Conservation (phyloP, 331 rosid species). For the Pyrus hybrid region DNA sequence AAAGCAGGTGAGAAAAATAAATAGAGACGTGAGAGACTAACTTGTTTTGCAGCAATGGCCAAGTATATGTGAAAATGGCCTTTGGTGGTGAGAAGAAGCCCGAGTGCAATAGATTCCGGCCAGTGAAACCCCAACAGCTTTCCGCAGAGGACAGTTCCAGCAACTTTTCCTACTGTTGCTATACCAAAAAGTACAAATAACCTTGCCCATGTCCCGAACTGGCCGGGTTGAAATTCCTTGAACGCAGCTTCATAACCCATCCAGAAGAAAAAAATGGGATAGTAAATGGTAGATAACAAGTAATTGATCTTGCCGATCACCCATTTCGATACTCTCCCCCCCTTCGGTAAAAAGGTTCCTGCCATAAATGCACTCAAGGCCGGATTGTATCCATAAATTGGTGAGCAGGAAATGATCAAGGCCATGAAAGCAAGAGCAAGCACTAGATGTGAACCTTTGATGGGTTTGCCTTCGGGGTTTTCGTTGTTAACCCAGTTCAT, state of each 20-base stretch:
- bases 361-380: conserved; percentile 80
- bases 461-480: conserved; percentile 83
- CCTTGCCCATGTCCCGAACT: conserved; percentile 45
- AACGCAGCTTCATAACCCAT: conserved; percentile 70
- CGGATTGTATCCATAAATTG: conserved; percentile 48
- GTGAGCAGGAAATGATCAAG: conserved; percentile 45
- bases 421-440: conserved; percentile 77
- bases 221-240: conserved; percentile 19
- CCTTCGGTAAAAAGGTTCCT: conserved; percentile 71
- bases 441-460: conserved; percentile 79
- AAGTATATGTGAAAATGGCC: conserved; percentile 90
- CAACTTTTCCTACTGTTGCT: conserved; percentile 48
- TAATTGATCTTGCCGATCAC: conserved; percentile 66
- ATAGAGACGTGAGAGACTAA: conserved; percentile 25
- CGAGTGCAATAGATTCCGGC: conserved; percentile 82
- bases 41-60: conserved; percentile 63
- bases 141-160: conserved; percentile 65
- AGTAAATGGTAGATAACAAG: conserved; percentile 51
- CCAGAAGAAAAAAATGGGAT: conserved; percentile 90
- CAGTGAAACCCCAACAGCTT: conserved; percentile 59
- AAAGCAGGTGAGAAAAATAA: background rate
- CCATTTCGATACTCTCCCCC: conserved; percentile 90
- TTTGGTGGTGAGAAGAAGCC: conserved; percentile 73
- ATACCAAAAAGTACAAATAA: conserved; percentile 29
- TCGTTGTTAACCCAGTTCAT: conserved; percentile 90